Evolutionary conservation across 2,329 filamentous ascomycete genomes (phyloP), one percentile per base, ranked within the genome.

Genomic region (Aureobasidium vineae): DNA sequence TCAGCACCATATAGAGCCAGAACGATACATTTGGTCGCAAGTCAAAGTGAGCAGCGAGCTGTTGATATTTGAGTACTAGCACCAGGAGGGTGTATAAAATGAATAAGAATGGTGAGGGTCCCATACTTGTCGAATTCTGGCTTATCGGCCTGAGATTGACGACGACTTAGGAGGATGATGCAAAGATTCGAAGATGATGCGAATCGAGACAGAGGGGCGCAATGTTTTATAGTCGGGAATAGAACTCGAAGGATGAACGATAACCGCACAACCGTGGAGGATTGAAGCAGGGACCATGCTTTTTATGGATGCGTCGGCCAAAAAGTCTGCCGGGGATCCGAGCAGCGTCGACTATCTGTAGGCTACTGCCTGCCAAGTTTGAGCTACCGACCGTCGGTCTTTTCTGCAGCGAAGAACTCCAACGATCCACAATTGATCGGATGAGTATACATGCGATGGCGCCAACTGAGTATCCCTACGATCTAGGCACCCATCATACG

Each of bases 401-500:
- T 40, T n/a, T n/a, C n/a, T n/a, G n/a, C n/a, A n/a, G n/a, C n/a
- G n/a, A n/a, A n/a, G n/a, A n/a, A n/a, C n/a, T n/a, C n/a, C n/a
- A n/a, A n/a, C n/a, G n/a, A n/a, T n/a, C n/a, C n/a, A n/a, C n/a
- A n/a, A n/a, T n/a, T n/a, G n/a, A n/a, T n/a, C n/a, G n/a, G n/a
- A n/a, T n/a, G n/a, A n/a, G n/a, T n/a, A n/a, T n/a, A n/a, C n/a
- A n/a, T n/a, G n/a, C n/a, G n/a, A n/a, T n/a, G 56, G 23, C 7
- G 1, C 1, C 13, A n/a, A 28, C 26, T 15, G 23, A 68, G 19
- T 63, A 68, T 40, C 77, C 78, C 68, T 83, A 81, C 74, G 74
- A 91, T 70, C 83, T 91, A 1, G 89, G 89, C 66, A 73, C 78
- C 0, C 87, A 85, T 72, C 77, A 79, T 38, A 83, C 85, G n/a